A percentile compares a stretch with the other conserved stretches of the same genome.
Conservation (phyloP, 2,329 filamentous ascomycete genomes). For the Aureobasidium musti region DNA sequence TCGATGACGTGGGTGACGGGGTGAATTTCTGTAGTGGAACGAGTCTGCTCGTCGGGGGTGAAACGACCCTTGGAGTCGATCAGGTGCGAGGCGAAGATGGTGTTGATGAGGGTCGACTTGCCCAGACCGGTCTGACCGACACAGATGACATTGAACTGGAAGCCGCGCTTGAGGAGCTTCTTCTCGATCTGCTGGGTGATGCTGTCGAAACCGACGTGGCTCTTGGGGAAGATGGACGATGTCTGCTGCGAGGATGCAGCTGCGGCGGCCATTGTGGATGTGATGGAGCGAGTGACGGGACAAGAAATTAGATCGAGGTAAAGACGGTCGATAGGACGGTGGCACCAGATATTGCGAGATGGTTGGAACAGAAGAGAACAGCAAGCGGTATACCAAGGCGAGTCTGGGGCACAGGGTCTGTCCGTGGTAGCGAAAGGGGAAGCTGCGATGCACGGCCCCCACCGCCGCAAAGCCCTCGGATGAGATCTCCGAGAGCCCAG, state of each 20-base stretch:
- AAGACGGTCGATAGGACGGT: conserved; percentile 11
- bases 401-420: conserved; percentile 30
- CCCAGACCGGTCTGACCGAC: conserved; percentile 99
- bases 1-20: conserved; percentile 98
- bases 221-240: conserved; percentile 75
- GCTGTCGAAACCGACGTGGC: conserved; percentile 99
- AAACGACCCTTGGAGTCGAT: conserved; percentile 98
- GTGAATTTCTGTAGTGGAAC: conserved; percentile 97
- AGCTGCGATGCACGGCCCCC: conserved; percentile 36
- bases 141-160: conserved; percentile 99
- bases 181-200: conserved; percentile 99
- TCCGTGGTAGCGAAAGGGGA: conserved; percentile 42
- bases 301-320: background rate
- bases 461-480: conserved; percentile 8
- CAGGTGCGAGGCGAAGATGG: conserved; percentile 98
- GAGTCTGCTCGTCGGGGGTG: conserved; percentile 86
- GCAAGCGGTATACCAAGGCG: conserved; percentile 16
- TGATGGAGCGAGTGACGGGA: conserved; percentile 16
- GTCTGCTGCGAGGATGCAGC: conserved; percentile 55
- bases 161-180: conserved; percentile 99
- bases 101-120: conserved; percentile 99
- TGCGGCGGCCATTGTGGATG: conserved; percentile 61
- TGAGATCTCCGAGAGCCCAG: background rate
- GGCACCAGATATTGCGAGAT: background rate
- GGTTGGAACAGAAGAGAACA: conserved; percentile 1